These are phyloP conservation scores for Triticum monococcum DNA, from an alignment of 176 grass and related monocot species.

Conservation along the genomic window DNA sequence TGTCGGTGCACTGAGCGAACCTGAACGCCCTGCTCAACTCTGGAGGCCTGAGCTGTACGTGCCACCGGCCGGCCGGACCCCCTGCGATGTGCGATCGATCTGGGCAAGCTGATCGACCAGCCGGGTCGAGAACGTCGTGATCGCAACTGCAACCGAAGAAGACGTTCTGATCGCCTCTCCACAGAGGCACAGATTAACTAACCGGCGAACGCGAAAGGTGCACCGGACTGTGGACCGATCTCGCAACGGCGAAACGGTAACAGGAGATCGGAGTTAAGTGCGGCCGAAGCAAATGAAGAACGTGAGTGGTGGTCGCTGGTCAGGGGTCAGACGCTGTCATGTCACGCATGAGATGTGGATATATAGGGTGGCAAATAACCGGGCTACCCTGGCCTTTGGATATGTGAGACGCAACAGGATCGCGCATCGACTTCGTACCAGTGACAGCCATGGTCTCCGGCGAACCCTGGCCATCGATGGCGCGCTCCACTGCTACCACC, in stretches of 20 bases:
- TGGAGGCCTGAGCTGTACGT: not conserved
- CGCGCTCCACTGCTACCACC: too few relatives aligned
- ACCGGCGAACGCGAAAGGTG: not conserved
- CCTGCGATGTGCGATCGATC: too few relatives aligned
- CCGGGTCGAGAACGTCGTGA: not conserved
- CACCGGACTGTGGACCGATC: too few relatives aligned
- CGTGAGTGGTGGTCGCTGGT: not conserved
- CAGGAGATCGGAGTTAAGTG: not conserved
- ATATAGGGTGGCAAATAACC: too few relatives aligned
- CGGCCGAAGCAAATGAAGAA: not conserved
- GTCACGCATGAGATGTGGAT: not conserved
- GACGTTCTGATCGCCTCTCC: not conserved
- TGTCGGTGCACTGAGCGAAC: not conserved
- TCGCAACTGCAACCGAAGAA: not conserved
- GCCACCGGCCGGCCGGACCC: not conserved
- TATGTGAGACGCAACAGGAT: not conserved
- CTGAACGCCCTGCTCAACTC: not conserved
- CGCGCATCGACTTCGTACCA: not conserved
- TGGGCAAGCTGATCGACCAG: not conserved
- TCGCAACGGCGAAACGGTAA: not conserved
- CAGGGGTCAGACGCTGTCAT: not conserved
- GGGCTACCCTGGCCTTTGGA: too few relatives aligned
- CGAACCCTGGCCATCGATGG: not conserved
- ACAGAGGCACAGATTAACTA: not conserved
- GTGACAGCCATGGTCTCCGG: not conserved